Evolutionary conservation across 1,139 yeast genomes (phyloP).

Genomic region (Protomyces macrosporus): DNA sequence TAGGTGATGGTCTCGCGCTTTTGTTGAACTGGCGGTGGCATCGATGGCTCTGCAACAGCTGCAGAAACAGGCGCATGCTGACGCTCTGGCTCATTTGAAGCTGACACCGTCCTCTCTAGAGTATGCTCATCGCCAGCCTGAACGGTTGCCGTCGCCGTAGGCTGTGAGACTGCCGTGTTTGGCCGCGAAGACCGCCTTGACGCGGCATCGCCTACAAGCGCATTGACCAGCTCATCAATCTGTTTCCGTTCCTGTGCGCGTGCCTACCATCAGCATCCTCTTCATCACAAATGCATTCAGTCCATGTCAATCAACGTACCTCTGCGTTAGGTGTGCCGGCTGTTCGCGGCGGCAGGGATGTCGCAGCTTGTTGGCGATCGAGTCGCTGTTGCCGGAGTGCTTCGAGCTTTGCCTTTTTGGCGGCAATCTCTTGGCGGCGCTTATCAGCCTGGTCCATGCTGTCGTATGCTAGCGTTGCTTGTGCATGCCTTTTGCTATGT

Average conservation of each 20-base stretch:
- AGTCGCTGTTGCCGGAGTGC: slow-evolving; percentile 43
- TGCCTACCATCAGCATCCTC: background rate
- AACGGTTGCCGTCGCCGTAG: background rate
- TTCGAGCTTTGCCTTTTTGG: slow-evolving; percentile 46
- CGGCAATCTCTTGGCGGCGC: slow-evolving; percentile 45
- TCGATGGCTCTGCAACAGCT: background rate
- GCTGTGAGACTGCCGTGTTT: background rate
- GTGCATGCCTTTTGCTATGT: background rate
- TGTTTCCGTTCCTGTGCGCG: slow-evolving; percentile 25
- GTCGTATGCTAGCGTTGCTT: background rate
- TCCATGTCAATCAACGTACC: background rate
- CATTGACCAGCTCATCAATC: slow-evolving; percentile 32
- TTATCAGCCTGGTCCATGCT: slow-evolving; percentile 26
- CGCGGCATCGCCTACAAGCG: slow-evolving; percentile 30
- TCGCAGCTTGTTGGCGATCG: slow-evolving; percentile 29
- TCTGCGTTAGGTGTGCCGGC: background rate
- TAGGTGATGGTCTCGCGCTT: slow-evolving; percentile 29
- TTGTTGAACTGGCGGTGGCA: background rate
- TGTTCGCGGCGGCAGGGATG: background rate
- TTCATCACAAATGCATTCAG: background rate
- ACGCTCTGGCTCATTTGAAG: background rate
- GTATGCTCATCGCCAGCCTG: too few species aligned
- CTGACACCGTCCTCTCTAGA: too few species aligned
- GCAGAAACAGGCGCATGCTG: background rate
- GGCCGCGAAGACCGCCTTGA: background rate